These are phyloP conservation scores for Venturia pyrina DNA, from an alignment of 2,329 filamentous ascomycete species.

Conservation along the genomic window DNA sequence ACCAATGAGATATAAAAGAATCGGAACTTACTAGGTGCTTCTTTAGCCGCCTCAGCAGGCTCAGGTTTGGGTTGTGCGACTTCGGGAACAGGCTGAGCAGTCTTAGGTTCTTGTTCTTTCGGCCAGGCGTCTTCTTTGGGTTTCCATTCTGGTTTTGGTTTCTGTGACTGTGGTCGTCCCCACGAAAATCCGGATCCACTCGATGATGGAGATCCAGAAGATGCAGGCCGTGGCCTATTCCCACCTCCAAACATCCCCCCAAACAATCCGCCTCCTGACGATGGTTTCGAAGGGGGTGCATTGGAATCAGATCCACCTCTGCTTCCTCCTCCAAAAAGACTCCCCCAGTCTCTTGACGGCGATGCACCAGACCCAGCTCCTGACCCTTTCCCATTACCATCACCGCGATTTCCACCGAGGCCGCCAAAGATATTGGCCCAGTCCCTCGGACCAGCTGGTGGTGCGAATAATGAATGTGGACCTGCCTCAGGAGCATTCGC, in stretches of 20 bases:
- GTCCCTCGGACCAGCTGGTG: not conserved
- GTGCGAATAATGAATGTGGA: not conserved
- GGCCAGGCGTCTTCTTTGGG: not conserved
- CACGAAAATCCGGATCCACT: not conserved
- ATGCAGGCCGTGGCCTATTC: not conserved
- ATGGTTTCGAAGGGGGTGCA: not conserved
- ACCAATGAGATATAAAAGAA: no score
- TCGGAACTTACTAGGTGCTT: no score
- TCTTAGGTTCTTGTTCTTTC: not conserved
- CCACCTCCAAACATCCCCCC: not conserved
- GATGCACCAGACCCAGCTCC: not conserved
- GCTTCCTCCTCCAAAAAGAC: not conserved
- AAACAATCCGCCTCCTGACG: no score
- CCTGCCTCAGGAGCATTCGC: not conserved
- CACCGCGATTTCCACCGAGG: not conserved
- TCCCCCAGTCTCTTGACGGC: not conserved
- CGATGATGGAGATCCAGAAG: not conserved
- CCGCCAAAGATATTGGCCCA: not conserved
- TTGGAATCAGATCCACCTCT: not conserved
- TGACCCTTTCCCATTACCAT: not conserved
- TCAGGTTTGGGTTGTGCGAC: not conserved
- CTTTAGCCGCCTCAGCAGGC: not conserved
- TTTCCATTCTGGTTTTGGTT: not conserved
- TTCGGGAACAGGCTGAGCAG: not conserved
- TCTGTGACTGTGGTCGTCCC: not conserved